phyloP scores from a whole-genome alignment of 495 filamentous ascomycete species.

The Rhypophila decipiens region DNA sequence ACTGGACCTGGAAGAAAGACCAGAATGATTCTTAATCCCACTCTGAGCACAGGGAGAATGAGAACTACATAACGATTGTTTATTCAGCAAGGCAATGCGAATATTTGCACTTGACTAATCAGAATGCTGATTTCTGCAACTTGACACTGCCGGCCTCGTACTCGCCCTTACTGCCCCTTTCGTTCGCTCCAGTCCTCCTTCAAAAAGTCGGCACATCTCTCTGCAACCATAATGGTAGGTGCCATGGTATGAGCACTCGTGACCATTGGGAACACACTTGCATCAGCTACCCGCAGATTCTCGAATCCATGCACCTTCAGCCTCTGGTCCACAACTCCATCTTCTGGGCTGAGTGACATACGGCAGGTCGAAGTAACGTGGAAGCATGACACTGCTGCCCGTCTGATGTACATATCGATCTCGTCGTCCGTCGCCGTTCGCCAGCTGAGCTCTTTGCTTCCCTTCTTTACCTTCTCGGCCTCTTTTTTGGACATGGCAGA shows the following conservation, averaged over 20 bases:
- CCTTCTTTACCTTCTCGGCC: background rate
- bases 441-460: no score
- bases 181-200: slow-evolving; percentile 20
- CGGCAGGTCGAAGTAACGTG: slow-evolving; percentile 20
- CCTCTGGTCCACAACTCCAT: slow-evolving; percentile 42
- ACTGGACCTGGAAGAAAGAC: slow-evolving; percentile 4
- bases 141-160: no score
- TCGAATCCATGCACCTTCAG: slow-evolving; percentile 44
- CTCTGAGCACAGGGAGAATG: no score
- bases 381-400: slow-evolving; percentile 9
- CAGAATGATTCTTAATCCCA: no score
- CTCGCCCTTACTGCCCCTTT: slow-evolving; percentile 4
- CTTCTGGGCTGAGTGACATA: slow-evolving; percentile 16
- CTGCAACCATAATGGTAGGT: slow-evolving; percentile 45
- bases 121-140: no score
- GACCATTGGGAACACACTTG: slow-evolving; percentile 44
- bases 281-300: slow-evolving; percentile 40
- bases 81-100: no score
- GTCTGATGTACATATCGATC: slow-evolving; percentile 20
- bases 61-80: no score
- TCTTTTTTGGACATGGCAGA: background rate
- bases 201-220: slow-evolving; percentile 46
- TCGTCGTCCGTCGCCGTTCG: slow-evolving; percentile 16
- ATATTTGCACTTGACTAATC: no score
- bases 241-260: slow-evolving; percentile 38